A percentile compares a stretch with the other conserved stretches of the same genome.
These are phyloP conservation scores for Torulaspora globosa DNA, from an alignment of 1,139 yeast species.

Conservation along the genomic window DNA sequence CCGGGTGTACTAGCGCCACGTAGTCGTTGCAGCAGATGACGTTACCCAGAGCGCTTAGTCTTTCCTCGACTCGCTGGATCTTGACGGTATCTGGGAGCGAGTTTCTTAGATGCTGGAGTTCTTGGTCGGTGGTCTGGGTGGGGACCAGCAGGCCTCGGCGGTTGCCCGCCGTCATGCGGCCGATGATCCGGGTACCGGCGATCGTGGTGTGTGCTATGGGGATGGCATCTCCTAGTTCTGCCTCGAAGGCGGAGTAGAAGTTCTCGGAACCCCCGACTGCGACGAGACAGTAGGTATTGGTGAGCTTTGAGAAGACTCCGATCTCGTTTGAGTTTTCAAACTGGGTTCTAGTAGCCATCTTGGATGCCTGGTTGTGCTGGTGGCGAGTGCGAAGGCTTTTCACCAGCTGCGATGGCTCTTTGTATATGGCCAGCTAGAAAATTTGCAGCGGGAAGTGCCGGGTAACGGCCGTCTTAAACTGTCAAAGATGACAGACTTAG, in stretches of 20 bases:
- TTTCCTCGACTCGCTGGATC: constrained; percentile 96
- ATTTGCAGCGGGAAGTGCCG: constrained; percentile 1
- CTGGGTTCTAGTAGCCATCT: constrained; percentile 60
- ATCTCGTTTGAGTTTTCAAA: constrained; percentile 98
- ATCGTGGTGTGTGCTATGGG: constrained; percentile 97
- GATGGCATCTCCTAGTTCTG: constrained; percentile 91
- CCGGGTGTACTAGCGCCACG: constrained; percentile 98
- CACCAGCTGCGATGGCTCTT: background rate
- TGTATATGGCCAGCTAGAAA: background rate
- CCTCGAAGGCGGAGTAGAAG: constrained; percentile 95
- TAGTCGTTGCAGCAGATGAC: constrained; percentile 98
- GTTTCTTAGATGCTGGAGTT: constrained; percentile 94
- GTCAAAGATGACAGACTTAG: constrained; percentile 18
- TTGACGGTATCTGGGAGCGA: constrained; percentile 94
- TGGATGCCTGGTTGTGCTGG: background rate
- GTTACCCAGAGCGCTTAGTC: constrained; percentile 93
- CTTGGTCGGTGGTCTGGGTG: constrained; percentile 98
- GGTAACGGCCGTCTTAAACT: background rate
- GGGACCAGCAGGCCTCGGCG: constrained; percentile 97
- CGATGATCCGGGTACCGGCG: constrained; percentile 96
- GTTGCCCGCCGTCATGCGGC: constrained; percentile 98
- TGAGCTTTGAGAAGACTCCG: constrained; percentile 94
- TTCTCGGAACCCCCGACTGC: constrained; percentile 98
- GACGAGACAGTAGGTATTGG: constrained; percentile 93
- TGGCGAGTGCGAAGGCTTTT: background rate